Evolutionary conservation across 164 flowering plant species (phyloP), one percentile per base, ranked within the genome.

Genomic region (Cinnamomum chago): DNA sequence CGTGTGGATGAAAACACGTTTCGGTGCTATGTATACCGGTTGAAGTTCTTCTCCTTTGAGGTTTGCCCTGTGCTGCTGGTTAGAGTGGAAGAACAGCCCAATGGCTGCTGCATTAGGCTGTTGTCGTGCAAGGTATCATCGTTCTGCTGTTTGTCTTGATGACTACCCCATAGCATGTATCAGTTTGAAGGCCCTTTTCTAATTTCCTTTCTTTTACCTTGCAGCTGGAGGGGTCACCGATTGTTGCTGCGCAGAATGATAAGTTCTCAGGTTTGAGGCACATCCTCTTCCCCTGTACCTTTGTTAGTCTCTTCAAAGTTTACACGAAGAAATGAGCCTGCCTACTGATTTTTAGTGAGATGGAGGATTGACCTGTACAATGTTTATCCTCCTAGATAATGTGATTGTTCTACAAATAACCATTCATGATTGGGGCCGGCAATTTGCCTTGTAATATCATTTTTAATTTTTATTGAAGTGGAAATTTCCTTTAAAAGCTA

Each of bases 1-100:
- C 81, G 97, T 40, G 86, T 94, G 14, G 96, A 94, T 78, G 97
- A 92, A 7, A 88, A 79, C 66, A 92, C 98, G 0, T 92, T 94
- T 72, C 80, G 89, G 85, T 94, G 97, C 78, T 90, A 88, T 78
- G 97, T 91, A 23, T 90, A 90, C 66, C 81, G 82, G 75, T 76
- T 92, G 35, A 90, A 88, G 86, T 92, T 95, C 82, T 92, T 95
- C 77, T 81, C 85, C 3, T 89, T 92, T 58, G 97, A 92, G 80
- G 92, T 95, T 66, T 92, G 98, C 76, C 98, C 95, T n/a, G 96
- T 92, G 79, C 75, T 94, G 84, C 80, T 88, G 68, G 97, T 91
- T 74, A 84, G 81, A 71, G 96, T 94, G 22, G 93, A 91, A 67
- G 91, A 85, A 78, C 89, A 87, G 81, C 88, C 90, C 65, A 78